phyloP scores from a whole-genome alignment of 352 stramenopile species.

The Globisporangium solare region DNA sequence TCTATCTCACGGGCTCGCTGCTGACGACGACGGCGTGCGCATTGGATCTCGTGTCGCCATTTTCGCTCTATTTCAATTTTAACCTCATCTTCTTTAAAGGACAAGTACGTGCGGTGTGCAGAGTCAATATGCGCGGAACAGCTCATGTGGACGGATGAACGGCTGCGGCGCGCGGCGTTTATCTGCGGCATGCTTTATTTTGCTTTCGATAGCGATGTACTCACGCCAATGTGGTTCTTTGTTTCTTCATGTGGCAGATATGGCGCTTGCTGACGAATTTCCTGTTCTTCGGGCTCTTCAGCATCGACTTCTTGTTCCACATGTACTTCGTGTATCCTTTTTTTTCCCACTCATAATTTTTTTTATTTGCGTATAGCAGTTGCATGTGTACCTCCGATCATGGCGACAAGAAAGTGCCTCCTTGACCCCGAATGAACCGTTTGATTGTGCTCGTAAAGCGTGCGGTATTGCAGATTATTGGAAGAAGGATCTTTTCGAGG shows the following conservation, averaged over 20 bases:
- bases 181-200: too few species aligned
- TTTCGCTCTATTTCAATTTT: constrained; percentile 94
- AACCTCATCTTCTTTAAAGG: constrained; percentile 97
- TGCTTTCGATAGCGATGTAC: too few species aligned
- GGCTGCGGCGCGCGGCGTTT: too few species aligned
- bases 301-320: constrained; percentile 99
- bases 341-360: constrained; percentile 21
- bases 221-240: not conserved
- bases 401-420: too few species aligned
- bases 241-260: constrained; percentile 31
- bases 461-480: constrained; percentile 95
- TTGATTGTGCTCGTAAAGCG: constrained; percentile 24
- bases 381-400: not conserved
- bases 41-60: constrained; percentile 96
- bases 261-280: constrained; percentile 98
- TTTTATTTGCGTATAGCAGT: too few species aligned
- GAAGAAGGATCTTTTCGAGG: constrained; percentile 98
- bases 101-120: constrained; percentile 63
- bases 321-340: constrained; percentile 98
- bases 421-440: too few species aligned
- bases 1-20: constrained; percentile 98
- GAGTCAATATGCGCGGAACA: not conserved
- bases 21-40: constrained; percentile 95
- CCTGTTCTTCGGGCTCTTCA: constrained; percentile 99
- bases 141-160: too few species aligned